Conservation (phyloP, 2,329 filamentous ascomycete genomes). For the Fusarium temperatum region DNA sequence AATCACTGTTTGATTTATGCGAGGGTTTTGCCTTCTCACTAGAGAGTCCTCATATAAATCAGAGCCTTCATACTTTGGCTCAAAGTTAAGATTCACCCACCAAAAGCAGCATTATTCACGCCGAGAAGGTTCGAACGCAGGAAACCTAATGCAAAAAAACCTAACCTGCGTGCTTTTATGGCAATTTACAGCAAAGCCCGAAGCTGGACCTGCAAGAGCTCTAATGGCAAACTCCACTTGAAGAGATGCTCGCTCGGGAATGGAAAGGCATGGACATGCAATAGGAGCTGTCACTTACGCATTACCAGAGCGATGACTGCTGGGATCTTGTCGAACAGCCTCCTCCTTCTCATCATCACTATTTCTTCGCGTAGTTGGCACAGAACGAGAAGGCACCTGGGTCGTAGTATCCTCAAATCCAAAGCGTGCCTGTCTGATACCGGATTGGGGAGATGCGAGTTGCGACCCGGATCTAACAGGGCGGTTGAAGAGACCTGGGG, state of each 20-base stretch:
- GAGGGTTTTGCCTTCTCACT: conserved; percentile 10
- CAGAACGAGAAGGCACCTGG: conserved; percentile 80
- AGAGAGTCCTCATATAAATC: neutral
- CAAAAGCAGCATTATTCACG: neutral
- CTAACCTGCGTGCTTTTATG: neutral
- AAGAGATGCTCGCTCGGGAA: neutral
- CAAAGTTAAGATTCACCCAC: neutral
- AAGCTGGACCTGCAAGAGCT: neutral
- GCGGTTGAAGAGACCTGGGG: conserved; percentile 78
- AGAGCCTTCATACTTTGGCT: neutral
- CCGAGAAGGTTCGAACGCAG: neutral
- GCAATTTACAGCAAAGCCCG: neutral
- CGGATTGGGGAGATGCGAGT: conserved; percentile 78
- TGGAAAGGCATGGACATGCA: neutral
- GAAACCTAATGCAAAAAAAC: neutral
- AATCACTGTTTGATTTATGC: conserved; percentile 15
- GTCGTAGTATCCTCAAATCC: conserved; percentile 66
- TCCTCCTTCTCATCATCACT: conserved; percentile 91
- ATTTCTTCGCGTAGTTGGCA: conserved; percentile 86
- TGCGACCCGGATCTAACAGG: conserved; percentile 81
- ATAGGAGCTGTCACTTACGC: conserved; percentile 69
- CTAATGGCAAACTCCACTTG: conserved; percentile 14
- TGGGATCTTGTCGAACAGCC: conserved; percentile 73
- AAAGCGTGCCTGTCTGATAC: conserved; percentile 67
- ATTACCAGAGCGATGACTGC: conserved; percentile 77